Percentiles rank a stretch among this genome's conserved stretches.
phyloP scores from a whole-genome alignment of 495 filamentous ascomycete genomes.

The Aspergillus asperescens region DNA sequence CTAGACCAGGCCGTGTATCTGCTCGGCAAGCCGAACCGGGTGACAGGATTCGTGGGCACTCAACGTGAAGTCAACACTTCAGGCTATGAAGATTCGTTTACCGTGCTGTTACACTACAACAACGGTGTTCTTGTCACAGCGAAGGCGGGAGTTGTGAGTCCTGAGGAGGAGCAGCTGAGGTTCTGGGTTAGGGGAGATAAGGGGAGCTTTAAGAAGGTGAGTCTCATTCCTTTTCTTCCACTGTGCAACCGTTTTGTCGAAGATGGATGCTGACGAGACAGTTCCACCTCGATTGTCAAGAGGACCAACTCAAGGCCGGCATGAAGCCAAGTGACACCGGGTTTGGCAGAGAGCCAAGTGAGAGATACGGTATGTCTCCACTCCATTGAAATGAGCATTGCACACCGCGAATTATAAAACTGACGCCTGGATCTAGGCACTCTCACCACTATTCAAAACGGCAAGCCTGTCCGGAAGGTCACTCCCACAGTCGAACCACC shows the following conservation, averaged over 20 bases:
- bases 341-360: conserved; percentile 62
- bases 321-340: conserved; percentile 55
- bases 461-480: conserved; percentile 38
- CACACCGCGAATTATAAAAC: background rate
- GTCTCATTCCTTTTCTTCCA: background rate
- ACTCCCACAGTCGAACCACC: conserved; percentile 60
- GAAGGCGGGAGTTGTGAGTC: conserved; percentile 65
- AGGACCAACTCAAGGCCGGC: conserved; percentile 71
- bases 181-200: conserved; percentile 79
- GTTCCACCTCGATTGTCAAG: conserved; percentile 72
- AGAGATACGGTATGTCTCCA: conserved; percentile 40
- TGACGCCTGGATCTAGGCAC: conserved; percentile 19
- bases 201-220: conserved; percentile 71
- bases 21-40: conserved; percentile 67
- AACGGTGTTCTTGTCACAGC: conserved; percentile 55
- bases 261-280: conserved; percentile 14
- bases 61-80: conserved; percentile 55
- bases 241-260: background rate
- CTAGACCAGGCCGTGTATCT: conserved; percentile 73
- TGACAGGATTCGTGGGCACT: conserved; percentile 64
- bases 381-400: background rate
- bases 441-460: conserved; percentile 42
- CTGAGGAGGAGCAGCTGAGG: conserved; percentile 64
- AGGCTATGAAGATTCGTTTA: conserved; percentile 63
- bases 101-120: conserved; percentile 63